Conservation (phyloP, 345 rosid genomes). For the Syzygium aqueum region DNA sequence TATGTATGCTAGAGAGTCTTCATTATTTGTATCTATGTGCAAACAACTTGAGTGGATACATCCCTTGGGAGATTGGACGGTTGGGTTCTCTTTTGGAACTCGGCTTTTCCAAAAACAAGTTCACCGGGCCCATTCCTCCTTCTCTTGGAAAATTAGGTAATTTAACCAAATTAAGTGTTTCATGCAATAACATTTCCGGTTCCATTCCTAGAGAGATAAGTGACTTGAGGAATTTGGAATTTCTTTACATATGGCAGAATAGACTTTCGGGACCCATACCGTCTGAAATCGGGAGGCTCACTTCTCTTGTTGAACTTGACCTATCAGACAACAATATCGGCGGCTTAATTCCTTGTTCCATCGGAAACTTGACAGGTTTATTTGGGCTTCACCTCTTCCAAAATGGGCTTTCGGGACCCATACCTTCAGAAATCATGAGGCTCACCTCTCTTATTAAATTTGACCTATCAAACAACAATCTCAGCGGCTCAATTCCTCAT, state of each 20-base stretch:
- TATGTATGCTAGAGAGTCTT: not conserved
- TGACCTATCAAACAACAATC: no score
- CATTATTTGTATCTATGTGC: not conserved
- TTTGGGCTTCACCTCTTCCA: no score
- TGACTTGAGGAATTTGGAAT: not conserved
- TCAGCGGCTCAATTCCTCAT: no score
- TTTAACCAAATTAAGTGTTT: fast-evolving
- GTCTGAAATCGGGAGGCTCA: no score
- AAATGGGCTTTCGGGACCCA: no score
- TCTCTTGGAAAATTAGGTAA: not conserved
- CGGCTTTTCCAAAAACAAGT: not conserved
- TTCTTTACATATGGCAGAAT: not conserved
- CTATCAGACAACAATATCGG: no score
- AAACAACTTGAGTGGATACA: not conserved
- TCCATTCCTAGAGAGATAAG: not conserved
- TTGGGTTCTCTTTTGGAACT: not conserved
- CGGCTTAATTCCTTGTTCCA: no score
- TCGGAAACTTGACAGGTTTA: no score
- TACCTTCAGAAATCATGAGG: no score
- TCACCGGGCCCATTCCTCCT: not conserved
- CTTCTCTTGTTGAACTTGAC: no score
- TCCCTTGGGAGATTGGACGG: not conserved
- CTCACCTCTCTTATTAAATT: no score
- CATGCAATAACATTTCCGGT: fast-evolving
- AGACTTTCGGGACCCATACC: no score